A percentile compares a stretch with the other conserved stretches of the same genome.
Conservation (phyloP, 768 basidiomycete genomes). For the Leccinum fibrillosum region DNA sequence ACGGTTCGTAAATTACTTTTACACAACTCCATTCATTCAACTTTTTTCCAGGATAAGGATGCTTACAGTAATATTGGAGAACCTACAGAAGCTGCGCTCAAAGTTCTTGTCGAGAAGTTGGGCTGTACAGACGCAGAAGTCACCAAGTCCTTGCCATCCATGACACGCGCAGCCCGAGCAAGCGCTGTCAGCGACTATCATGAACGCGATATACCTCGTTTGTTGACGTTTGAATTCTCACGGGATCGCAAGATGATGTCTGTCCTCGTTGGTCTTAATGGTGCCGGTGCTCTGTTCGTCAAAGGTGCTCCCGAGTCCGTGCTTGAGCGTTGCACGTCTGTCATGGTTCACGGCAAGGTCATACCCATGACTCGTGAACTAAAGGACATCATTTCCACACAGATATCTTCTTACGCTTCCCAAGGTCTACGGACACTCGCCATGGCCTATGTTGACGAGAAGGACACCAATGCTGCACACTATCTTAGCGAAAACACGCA, state of each 20-base stretch:
- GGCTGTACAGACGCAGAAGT: constrained; percentile 65
- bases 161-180: constrained; percentile 62
- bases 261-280: constrained; percentile 74
- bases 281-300: constrained; percentile 77
- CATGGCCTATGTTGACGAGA: constrained; percentile 78
- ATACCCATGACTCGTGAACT: constrained; percentile 65
- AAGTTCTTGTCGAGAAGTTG: constrained; percentile 93
- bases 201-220: constrained; percentile 68
- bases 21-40: background rate
- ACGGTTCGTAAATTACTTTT: constrained; percentile 42
- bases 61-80: constrained; percentile 85
- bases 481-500: constrained; percentile 76
- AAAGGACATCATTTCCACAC: constrained; percentile 56
- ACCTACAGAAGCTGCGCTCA: constrained; percentile 96
- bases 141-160: constrained; percentile 50
- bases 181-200: constrained; percentile 84
- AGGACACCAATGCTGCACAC: constrained; percentile 73
- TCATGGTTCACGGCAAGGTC: constrained; percentile 59
- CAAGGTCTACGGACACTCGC: constrained; percentile 89
- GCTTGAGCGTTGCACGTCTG: constrained; percentile 80
- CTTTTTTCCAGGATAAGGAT: constrained; percentile 63
- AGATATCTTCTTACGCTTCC: constrained; percentile 70
- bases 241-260: constrained; percentile 99
- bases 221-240: constrained; percentile 96
- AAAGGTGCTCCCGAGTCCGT: constrained; percentile 98